A percentile compares a stretch with the other conserved stretches of the same genome.
These are phyloP conservation scores for Pulicaria dysenterica DNA, from an alignment of 129 eudicot species.

Conservation along the genomic window DNA sequence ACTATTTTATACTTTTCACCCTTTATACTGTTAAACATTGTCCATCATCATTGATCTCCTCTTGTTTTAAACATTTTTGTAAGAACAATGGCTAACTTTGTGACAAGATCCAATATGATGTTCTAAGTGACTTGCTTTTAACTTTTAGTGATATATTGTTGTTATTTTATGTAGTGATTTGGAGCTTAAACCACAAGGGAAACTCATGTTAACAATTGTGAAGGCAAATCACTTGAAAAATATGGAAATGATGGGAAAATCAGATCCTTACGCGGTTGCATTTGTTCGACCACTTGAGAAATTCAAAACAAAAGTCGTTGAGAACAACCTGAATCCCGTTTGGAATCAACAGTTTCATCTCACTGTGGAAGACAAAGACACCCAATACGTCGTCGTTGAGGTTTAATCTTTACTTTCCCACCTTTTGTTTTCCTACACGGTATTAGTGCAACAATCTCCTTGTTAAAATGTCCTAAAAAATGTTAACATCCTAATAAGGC, in stretches of 20 bases:
- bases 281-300: slow-evolving; percentile 75
- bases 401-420: slow-evolving; percentile 33
- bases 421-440: no score
- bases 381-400: slow-evolving; percentile 77
- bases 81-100: not conserved
- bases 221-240: slow-evolving; percentile 79
- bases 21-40: not conserved
- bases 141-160: slow-evolving; percentile 6
- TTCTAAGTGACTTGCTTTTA: not conserved
- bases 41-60: not conserved
- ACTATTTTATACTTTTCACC: no score
- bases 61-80: not conserved
- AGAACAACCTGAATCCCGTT: slow-evolving; percentile 84
- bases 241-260: slow-evolving; percentile 92
- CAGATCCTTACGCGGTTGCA: slow-evolving; percentile 87
- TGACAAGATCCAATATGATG: not conserved
- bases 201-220: slow-evolving; percentile 62
- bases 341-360: slow-evolving; percentile 82
- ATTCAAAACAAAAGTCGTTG: slow-evolving; percentile 70
- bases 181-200: slow-evolving; percentile 98
- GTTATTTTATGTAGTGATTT: slow-evolving; percentile 64
- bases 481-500: no score
- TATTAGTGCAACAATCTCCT: no score
- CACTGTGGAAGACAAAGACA: slow-evolving; percentile 93
- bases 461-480: no score